Evolutionary conservation across 129 eudicot species (phyloP).

Genomic region (Tagetes patula): DNA sequence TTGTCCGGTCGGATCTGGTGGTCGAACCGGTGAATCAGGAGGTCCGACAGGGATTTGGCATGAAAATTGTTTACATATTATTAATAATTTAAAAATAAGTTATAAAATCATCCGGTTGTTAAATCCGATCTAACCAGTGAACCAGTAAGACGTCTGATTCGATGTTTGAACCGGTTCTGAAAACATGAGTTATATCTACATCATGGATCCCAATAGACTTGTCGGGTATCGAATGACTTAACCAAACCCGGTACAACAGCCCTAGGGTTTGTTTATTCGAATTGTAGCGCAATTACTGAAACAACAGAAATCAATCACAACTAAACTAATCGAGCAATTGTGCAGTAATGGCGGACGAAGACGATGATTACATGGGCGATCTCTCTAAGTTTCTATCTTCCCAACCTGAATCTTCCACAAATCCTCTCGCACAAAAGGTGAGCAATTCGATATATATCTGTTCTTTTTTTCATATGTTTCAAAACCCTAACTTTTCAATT

Average conservation of each 20-base stretch:
- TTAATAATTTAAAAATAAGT: too few species aligned
- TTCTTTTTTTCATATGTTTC: background rate
- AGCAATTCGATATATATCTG: background rate
- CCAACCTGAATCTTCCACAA: slow-evolving; percentile 37
- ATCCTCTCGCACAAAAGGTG: slow-evolving; percentile 48
- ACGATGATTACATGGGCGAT: slow-evolving; percentile 96
- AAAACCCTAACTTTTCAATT: slow-evolving; percentile 27
- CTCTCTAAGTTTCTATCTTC: slow-evolving; percentile 70
- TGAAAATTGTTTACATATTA: too few species aligned
- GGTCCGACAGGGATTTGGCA: too few species aligned
- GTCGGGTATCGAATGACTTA: slow-evolving; percentile 7
- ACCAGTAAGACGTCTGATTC: too few species aligned
- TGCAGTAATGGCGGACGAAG: slow-evolving; percentile 55
- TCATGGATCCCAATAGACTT: background rate
- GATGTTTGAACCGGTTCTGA: too few species aligned
- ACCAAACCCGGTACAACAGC: background rate
- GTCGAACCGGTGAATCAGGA: too few species aligned
- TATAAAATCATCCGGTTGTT: too few species aligned
- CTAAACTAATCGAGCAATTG: background rate
- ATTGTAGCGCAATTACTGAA: background rate
- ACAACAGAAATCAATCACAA: background rate
- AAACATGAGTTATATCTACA: background rate
- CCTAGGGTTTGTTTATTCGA: slow-evolving; percentile 1
- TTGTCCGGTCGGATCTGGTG: too few species aligned
- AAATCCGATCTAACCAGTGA: too few species aligned